phyloP scores from a whole-genome alignment of 1,284 basidiomycete species.

The Prillingera fragicola region DNA sequence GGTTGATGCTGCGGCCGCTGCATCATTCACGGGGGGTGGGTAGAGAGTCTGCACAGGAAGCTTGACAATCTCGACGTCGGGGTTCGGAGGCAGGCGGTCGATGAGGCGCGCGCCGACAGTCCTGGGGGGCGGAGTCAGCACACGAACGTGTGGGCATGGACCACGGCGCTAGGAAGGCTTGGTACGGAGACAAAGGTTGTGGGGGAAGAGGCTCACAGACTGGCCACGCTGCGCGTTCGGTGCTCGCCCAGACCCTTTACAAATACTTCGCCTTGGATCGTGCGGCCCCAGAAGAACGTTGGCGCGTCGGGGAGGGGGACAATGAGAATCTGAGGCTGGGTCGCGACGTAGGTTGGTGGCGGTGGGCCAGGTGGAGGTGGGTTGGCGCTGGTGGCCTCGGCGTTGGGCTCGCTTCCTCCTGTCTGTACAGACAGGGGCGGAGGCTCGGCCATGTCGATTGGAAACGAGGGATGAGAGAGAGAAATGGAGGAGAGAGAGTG shows the following conservation, averaged over 20 bases:
- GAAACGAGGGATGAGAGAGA: not conserved
- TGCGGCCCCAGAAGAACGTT: constrained; percentile 42
- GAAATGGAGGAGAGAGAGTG: not conserved
- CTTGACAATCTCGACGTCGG: constrained; percentile 21
- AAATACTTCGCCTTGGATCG: constrained; percentile 43
- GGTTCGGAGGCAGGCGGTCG: constrained; percentile 25
- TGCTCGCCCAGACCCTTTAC: constrained; percentile 42
- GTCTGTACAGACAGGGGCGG: constrained; percentile 1
- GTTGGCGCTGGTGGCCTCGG: not conserved
- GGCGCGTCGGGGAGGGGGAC: constrained; percentile 40
- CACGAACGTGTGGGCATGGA: too few species aligned
- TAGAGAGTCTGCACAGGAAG: constrained; percentile 26
- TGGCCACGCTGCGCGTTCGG: constrained; percentile 23
- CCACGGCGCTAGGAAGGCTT: too few species aligned
- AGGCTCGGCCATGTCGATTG: not conserved
- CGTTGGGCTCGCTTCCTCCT: too few species aligned
- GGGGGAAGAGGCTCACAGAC: constrained; percentile 29
- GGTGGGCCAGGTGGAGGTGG: constrained; percentile 8
- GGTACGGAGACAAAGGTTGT: too few species aligned
- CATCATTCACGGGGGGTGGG: constrained; percentile 13
- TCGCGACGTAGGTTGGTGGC: constrained; percentile 35
- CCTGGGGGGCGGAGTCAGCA: constrained; percentile 19
- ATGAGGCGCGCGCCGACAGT: constrained; percentile 26
- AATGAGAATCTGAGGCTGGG: constrained; percentile 43
- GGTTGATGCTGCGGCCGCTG: constrained; percentile 5